Conservation (phyloP, 78 protist genomes). For the Dictyostelium intermedium region DNA sequence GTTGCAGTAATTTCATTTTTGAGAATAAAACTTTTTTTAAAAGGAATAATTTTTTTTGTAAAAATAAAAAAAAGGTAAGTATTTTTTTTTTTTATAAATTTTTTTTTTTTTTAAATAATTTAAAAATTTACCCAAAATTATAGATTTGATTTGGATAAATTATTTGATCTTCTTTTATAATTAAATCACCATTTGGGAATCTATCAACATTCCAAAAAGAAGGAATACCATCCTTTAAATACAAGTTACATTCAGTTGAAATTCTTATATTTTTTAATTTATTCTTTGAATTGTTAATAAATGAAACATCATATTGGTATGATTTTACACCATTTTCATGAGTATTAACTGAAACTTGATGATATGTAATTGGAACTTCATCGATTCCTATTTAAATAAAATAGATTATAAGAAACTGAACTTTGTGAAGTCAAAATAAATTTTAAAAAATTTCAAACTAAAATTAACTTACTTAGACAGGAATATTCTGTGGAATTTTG, state of each 20-base stretch:
- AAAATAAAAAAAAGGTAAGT: neutral
- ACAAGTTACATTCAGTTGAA: neutral
- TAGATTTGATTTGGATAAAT: neutral
- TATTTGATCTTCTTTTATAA: neutral
- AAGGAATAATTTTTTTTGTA: too few species aligned
- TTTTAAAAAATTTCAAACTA: too few species aligned
- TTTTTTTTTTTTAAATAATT: too few species aligned
- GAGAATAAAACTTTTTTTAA: neutral
- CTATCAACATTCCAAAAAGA: slow-evolving; percentile 1
- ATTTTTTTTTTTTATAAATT: neutral
- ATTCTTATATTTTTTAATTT: neutral
- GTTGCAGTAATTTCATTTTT: neutral
- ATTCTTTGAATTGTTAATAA: neutral
- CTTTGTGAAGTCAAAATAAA: too few species aligned
- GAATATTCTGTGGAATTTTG: neutral
- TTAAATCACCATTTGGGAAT: slow-evolving; percentile 5
- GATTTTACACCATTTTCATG: neutral
- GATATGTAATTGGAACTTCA: neutral
- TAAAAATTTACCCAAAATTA: neutral
- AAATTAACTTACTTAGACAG: neutral
- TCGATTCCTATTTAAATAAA: neutral
- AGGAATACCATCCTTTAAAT: neutral
- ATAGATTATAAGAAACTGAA: too few species aligned
- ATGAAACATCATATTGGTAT: neutral
- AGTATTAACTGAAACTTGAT: neutral